Conservation (phyloP, 2,329 filamentous ascomycete species). For the Botrytis fabae region DNA sequence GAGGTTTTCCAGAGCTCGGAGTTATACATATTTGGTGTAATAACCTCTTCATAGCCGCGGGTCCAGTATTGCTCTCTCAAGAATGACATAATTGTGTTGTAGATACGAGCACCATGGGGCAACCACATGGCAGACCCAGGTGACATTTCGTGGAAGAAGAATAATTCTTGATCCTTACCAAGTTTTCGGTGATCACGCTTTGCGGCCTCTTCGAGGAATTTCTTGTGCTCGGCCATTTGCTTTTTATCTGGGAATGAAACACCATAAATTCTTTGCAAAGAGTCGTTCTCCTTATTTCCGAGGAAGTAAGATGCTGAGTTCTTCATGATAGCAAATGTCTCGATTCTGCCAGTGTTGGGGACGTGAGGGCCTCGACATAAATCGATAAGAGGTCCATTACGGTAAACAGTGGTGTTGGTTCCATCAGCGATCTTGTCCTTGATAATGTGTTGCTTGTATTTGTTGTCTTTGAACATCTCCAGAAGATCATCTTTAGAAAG, state of each 20-base stretch:
- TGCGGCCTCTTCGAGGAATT: conserved; percentile 95
- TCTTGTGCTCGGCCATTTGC: conserved; percentile 86
- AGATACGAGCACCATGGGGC: conserved; percentile 89
- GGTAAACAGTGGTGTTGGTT: conserved; percentile 90
- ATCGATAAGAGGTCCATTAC: conserved; percentile 88
- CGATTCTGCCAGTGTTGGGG: conserved; percentile 88
- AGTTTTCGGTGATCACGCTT: conserved; percentile 95
- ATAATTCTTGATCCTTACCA: conserved; percentile 92
- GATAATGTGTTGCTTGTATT: conserved; percentile 98
- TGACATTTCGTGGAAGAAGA: conserved; percentile 94
- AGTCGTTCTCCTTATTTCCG: conserved; percentile 90
- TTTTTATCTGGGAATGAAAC: conserved; percentile 98
- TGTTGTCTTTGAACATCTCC: conserved; percentile 97
- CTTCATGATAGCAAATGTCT: conserved; percentile 93
- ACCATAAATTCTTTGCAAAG: conserved; percentile 93
- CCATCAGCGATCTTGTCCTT: conserved; percentile 87
- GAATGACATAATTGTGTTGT: conserved; percentile 82
- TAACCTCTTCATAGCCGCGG: conserved; percentile 91
- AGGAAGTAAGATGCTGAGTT: conserved; percentile 80
- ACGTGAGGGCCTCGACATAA: conserved; percentile 94
- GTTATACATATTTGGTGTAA: conserved; percentile 96
- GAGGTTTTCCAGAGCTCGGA: conserved; percentile 90
- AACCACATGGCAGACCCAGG: conserved; percentile 92
- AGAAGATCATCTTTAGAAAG: conserved; percentile 88
- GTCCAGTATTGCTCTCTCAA: conserved; percentile 88